Evolutionary conservation across 2,329 filamentous ascomycete species (phyloP).

Genomic region (Aureobasidium sp.): DNA sequence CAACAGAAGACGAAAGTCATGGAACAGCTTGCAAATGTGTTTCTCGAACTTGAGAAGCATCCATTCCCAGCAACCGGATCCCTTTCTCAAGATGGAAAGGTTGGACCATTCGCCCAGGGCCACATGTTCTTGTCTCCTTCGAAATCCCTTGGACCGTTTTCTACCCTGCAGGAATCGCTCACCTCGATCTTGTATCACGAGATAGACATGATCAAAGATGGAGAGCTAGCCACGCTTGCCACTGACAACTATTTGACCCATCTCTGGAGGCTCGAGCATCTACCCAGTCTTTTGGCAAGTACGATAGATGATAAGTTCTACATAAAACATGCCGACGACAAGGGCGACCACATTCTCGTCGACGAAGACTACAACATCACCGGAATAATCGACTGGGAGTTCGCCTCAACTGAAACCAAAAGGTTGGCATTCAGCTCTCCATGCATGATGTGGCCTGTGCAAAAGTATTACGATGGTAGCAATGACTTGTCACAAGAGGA

Average conservation of each 20-base stretch:
- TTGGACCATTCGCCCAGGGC: conserved; percentile 3
- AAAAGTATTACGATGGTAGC: background rate
- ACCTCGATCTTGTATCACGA: conserved; percentile 1
- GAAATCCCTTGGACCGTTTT: background rate
- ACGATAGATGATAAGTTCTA: conserved; percentile 24
- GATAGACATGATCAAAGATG: background rate
- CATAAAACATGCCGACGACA: conserved; percentile 33
- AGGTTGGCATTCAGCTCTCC: background rate
- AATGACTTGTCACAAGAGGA: background rate
- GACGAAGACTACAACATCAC: background rate
- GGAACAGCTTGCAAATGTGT: background rate
- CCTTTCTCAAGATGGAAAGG: background rate
- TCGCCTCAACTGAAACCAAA: background rate
- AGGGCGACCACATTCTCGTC: background rate
- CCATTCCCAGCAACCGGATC: background rate
- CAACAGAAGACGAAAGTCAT: background rate
- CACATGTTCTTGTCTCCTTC: conserved; percentile 1
- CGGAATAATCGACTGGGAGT: conserved; percentile 36
- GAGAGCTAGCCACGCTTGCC: conserved; percentile 4
- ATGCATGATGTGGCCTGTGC: conserved; percentile 10
- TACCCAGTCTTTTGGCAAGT: background rate
- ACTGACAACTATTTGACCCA: conserved; percentile 7
- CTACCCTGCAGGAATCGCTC: background rate
- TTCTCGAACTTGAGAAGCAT: conserved; percentile 1
- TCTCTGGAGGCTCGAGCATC: background rate